These are phyloP conservation scores for Favolaschia claudopus DNA, from an alignment of 768 basidiomycete genomes.

Conservation along the genomic window DNA sequence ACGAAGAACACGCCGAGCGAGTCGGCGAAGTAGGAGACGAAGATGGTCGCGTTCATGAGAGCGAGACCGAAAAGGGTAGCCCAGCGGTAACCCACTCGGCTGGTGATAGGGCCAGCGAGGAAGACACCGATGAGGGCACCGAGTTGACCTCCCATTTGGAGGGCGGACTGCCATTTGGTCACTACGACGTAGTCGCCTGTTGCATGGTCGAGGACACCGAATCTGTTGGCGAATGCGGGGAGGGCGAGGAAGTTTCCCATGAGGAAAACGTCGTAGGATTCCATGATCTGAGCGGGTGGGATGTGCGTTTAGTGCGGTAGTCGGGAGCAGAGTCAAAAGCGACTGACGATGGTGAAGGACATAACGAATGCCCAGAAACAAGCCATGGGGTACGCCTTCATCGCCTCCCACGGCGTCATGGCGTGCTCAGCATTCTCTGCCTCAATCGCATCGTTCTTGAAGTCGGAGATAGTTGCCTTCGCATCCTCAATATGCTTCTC, in stretches of 20 bases:
- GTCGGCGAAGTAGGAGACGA: conserved; percentile 21
- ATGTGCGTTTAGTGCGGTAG: neutral
- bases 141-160: conserved; percentile 23
- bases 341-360: conserved; percentile 25
- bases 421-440: conserved; percentile 16
- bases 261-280: conserved; percentile 29
- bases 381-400: conserved; percentile 24
- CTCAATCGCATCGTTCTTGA: conserved; percentile 21
- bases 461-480: conserved; percentile 2
- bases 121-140: conserved; percentile 28
- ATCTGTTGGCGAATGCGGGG: conserved; percentile 15
- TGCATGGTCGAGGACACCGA: conserved; percentile 8
- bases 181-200: conserved; percentile 8
- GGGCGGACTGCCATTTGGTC: conserved; percentile 26
- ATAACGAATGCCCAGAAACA: conserved; percentile 29
- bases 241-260: conserved; percentile 27
- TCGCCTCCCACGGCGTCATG: conserved; percentile 27
- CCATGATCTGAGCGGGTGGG: conserved; percentile 21
- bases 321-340: neutral
- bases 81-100: conserved; percentile 26
- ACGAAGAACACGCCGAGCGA: conserved; percentile 23
- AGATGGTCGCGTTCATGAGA: conserved; percentile 27
- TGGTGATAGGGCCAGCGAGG: conserved; percentile 24
- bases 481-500: conserved; percentile 3
- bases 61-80: conserved; percentile 24